Evolutionary conservation across 2,329 filamentous ascomycete species (phyloP).

Genomic region (Lithohypha guttulata): DNA sequence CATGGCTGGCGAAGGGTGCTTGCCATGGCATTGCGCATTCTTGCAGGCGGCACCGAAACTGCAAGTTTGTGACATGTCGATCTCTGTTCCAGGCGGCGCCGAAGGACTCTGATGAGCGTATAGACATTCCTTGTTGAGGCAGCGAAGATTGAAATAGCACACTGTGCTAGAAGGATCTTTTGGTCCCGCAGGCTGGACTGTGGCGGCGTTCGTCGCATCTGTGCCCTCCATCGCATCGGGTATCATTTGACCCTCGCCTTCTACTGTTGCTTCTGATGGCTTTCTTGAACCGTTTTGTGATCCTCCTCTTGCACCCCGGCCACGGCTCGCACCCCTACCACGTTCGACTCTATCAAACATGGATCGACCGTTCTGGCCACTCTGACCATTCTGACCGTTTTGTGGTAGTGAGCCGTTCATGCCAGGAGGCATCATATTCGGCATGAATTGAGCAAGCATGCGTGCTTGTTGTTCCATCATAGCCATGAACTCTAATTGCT

Average conservation of each 20-base stretch:
- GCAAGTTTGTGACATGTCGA: conserved; percentile 74
- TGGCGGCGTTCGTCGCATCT: conserved; percentile 47
- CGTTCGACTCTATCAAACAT: conserved; percentile 60
- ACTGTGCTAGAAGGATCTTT: conserved; percentile 51
- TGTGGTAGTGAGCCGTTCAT: conserved; percentile 43
- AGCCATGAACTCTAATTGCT: conserved; percentile 63
- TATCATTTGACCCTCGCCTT: conserved; percentile 17
- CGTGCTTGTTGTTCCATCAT: conserved; percentile 78
- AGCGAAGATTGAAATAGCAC: conserved; percentile 83
- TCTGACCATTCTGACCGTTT: conserved; percentile 30
- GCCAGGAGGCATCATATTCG: conserved; percentile 42
- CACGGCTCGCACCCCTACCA: conserved; percentile 16
- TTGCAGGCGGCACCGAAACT: conserved; percentile 84
- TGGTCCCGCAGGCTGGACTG: conserved; percentile 39
- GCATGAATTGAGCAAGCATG: conserved; percentile 67
- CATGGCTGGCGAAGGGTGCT: conserved; percentile 83
- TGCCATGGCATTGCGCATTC: conserved; percentile 84
- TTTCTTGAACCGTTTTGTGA: conserved; percentile 18
- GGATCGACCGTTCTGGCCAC: conserved; percentile 41
- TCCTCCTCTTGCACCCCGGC: conserved; percentile 16
- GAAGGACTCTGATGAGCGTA: conserved; percentile 93
- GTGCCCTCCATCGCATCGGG: conserved; percentile 40
- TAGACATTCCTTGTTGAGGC: conserved; percentile 79
- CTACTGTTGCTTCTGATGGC: conserved; percentile 10
- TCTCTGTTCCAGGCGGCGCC: conserved; percentile 61